phyloP scores from a whole-genome alignment of 345 rosid species.

The Dipteronia sinensis region DNA sequence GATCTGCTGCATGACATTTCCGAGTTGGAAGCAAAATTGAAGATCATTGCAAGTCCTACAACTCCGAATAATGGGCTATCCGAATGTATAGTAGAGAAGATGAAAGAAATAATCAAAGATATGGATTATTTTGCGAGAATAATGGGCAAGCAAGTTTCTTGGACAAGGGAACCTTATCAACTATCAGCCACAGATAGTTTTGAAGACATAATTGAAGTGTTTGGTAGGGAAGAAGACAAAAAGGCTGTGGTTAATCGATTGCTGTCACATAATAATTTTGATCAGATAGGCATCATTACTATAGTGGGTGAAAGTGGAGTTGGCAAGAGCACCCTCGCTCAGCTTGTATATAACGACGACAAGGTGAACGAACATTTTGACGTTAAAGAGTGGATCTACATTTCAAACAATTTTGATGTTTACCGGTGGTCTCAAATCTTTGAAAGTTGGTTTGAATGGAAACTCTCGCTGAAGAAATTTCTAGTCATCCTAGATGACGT shows the following conservation, averaged over 20 bases:
- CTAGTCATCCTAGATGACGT: neutral
- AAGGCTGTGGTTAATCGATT: slow-evolving; percentile 1
- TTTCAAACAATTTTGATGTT: slow-evolving; percentile 25
- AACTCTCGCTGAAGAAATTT: neutral
- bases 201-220: slow-evolving; percentile 2
- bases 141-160: too few relatives aligned
- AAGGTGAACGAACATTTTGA: slow-evolving; percentile 12
- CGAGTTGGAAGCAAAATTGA: too few relatives aligned
- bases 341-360: slow-evolving; percentile 24
- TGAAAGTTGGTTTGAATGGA: neutral
- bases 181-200: slow-evolving; percentile 4
- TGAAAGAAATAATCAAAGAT: too few relatives aligned
- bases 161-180: neutral
- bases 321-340: slow-evolving; percentile 37
- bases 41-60: too few relatives aligned
- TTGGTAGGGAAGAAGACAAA: slow-evolving; percentile 32
- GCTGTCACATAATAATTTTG: neutral
- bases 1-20: too few relatives aligned
- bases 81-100: too few relatives aligned
- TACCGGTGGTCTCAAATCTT: neutral
- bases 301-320: slow-evolving; percentile 35
- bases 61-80: too few relatives aligned
- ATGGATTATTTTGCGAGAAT: too few relatives aligned
- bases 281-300: slow-evolving; percentile 17
- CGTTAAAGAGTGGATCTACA: too few relatives aligned